Conservation (phyloP, 108 stramenopile species). For the Cylindrotheca closterium region DNA sequence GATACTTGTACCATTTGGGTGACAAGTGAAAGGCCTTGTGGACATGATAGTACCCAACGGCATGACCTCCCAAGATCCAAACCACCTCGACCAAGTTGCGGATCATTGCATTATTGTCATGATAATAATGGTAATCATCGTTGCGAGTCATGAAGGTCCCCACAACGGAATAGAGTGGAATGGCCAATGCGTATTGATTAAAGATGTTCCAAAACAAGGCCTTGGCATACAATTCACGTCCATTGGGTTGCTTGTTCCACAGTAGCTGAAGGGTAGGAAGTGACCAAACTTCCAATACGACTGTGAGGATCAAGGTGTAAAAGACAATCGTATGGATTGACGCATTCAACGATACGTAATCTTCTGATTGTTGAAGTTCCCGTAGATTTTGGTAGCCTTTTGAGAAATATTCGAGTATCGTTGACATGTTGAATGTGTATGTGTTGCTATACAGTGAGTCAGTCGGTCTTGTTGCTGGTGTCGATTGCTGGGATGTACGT, state of each 20-base stretch:
- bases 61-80: slow-evolving; percentile 20
- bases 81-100: not conserved
- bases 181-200: slow-evolving; percentile 29
- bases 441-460: too few species aligned
- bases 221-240: slow-evolving; percentile 17
- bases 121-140: not conserved
- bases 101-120: not conserved
- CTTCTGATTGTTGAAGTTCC: too few species aligned
- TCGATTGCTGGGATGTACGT: too few species aligned
- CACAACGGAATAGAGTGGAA: slow-evolving; percentile 27
- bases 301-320: not conserved
- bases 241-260: slow-evolving; percentile 28
- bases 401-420: too few species aligned
- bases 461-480: too few species aligned
- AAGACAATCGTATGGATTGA: not conserved
- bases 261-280: slow-evolving; percentile 21
- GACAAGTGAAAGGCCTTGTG: slow-evolving; percentile 34
- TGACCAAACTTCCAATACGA: not conserved
- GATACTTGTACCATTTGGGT: slow-evolving; percentile 17
- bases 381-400: too few species aligned
- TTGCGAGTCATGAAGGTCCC: slow-evolving; percentile 3
- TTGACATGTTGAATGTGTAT: too few species aligned
- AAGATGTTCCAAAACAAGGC: slow-evolving; percentile 18
- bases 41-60: slow-evolving; percentile 18
- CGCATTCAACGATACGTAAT: too few species aligned